A percentile compares a stretch with the other conserved stretches of the same genome.
These are phyloP conservation scores for Boletus edulis DNA, from an alignment of 768 basidiomycete species.

Conservation along the genomic window DNA sequence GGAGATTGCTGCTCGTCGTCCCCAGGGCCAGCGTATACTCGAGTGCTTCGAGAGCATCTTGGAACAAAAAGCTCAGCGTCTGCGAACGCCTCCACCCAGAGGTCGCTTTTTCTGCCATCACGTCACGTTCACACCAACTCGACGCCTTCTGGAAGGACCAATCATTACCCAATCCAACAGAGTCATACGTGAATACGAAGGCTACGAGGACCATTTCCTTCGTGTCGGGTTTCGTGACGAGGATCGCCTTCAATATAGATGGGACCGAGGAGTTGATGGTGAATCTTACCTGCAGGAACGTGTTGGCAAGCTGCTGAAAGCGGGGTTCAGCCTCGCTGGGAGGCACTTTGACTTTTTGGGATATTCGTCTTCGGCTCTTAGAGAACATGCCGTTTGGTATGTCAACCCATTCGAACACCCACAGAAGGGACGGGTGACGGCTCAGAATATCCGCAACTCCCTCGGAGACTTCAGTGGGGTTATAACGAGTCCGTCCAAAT, in stretches of 20 bases:
- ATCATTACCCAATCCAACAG: conserved; percentile 75
- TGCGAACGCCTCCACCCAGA: conserved; percentile 24
- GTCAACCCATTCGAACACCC: conserved; percentile 58
- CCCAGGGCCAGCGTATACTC: conserved; percentile 40
- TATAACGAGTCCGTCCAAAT: conserved; percentile 66
- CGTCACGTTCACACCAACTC: conserved; percentile 74
- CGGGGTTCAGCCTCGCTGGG: conserved; percentile 69
- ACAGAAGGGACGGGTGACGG: conserved; percentile 44
- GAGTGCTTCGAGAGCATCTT: conserved; percentile 47
- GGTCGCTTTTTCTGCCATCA: conserved; percentile 67
- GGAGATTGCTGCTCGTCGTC: conserved; percentile 44
- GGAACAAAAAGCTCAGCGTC: conserved; percentile 12
- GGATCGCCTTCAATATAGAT: conserved; percentile 66
- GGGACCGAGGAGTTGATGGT: conserved; percentile 66
- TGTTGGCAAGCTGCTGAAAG: conserved; percentile 55
- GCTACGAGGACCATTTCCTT: conserved; percentile 65
- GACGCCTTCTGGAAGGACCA: conserved; percentile 73
- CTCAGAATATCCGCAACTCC: conserved; percentile 54
- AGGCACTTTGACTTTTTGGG: too few species aligned
- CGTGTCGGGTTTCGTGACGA: conserved; percentile 87
- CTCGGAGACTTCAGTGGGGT: conserved; percentile 70
- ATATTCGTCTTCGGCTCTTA: conserved; percentile 76
- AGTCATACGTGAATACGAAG: conserved; percentile 65
- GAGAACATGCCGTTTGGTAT: conserved; percentile 84
- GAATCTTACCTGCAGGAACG: conserved; percentile 52